Base-by-base conservation (phyloP, 805 yeast genomes). In the Metschnikowia dekortorum region DNA sequence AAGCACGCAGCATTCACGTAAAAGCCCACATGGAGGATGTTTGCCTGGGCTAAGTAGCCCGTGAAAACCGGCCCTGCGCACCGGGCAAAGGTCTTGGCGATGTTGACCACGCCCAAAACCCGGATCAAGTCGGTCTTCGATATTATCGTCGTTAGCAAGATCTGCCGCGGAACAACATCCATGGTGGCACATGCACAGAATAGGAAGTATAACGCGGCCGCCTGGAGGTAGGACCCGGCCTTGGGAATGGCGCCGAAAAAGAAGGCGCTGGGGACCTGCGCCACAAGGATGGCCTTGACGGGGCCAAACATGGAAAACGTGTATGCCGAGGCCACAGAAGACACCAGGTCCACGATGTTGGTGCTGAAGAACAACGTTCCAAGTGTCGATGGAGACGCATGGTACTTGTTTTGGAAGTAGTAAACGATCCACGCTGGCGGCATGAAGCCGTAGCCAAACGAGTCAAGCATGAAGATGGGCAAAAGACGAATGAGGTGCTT, bases 141-240 rank as follows among this genome's bases (percentile, higher is more conserved):
- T 37, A 90, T 81, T 18, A 89, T 71, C 2, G 87, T 76, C 0
- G 95, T 83, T 45, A 90, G 67, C 38, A 90, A 72, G 8, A 89
- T 80, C 67, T 89, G 96, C 46, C 97, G 79, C 6, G 97, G 96
- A 2, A 89, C 94, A 30, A 89, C 96, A 63, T 90, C 97, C 91
- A 90, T 89, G 1, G 91, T 81, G 2, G 84, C 74, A 0, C 89
- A 80, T 2, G 84, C 69, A 43, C 61, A 57, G 37, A 55, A 53
- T 11, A 57, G 42, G 52, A 82, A 83, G 55, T 87, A 81, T 6
- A 81, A 65, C 0, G 69, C 48, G 29, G 86, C 73, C 0, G 92
- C 86, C 9, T 82, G 71, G 1, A 56, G 18, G 35, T 61, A 64
- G 6, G 62, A 57, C 7, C 39, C 18, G 18, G 58, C 50, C n/a